Conservation (phyloP, 106 monocot genomes). For the Posidonia australis region DNA sequence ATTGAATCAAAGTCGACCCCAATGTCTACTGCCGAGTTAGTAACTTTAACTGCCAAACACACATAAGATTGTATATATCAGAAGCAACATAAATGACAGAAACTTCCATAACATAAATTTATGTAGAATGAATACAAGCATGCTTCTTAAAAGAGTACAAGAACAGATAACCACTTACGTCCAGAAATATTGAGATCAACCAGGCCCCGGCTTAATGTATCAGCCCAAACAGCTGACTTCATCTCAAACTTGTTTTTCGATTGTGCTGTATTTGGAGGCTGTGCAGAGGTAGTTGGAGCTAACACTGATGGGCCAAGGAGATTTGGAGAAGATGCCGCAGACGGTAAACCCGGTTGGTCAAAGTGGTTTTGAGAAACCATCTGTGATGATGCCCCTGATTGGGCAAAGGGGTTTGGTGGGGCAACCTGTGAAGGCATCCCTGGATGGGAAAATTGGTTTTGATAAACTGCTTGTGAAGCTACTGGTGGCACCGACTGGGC, state of each 20-base stretch:
- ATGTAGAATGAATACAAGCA: no score
- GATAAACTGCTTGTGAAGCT: not conserved
- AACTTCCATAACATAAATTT: not conserved
- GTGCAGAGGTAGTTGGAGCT: slow-evolving; percentile 4
- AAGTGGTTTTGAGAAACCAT: slow-evolving; percentile 2
- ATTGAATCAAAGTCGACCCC: slow-evolving; percentile 90
- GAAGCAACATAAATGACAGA: not conserved
- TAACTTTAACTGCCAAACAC: slow-evolving; percentile 17
- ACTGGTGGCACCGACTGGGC: not conserved
- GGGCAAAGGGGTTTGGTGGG: not conserved
- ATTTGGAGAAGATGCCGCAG: slow-evolving; percentile 10
- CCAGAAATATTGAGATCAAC: slow-evolving; percentile 98
- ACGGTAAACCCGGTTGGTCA: not conserved
- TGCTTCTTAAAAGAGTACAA: not conserved
- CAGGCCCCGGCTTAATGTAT: slow-evolving; percentile 84
- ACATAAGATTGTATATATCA: not conserved
- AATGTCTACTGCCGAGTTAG: slow-evolving; percentile 39
- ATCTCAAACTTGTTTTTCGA: slow-evolving; percentile 71
- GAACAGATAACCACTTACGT: slow-evolving; percentile 35
- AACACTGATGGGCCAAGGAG: slow-evolving; percentile 5
- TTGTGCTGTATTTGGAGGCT: slow-evolving; percentile 26
- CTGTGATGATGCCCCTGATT: slow-evolving; percentile 11
- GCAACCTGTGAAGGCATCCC: slow-evolving; percentile 11
- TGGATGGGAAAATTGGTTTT: not conserved
- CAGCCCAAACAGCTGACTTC: slow-evolving; percentile 95